Evolutionary conservation across 2,329 filamentous ascomycete species (phyloP), one percentile per base, ranked within the genome.

Genomic region (Claviceps pusilla): DNA sequence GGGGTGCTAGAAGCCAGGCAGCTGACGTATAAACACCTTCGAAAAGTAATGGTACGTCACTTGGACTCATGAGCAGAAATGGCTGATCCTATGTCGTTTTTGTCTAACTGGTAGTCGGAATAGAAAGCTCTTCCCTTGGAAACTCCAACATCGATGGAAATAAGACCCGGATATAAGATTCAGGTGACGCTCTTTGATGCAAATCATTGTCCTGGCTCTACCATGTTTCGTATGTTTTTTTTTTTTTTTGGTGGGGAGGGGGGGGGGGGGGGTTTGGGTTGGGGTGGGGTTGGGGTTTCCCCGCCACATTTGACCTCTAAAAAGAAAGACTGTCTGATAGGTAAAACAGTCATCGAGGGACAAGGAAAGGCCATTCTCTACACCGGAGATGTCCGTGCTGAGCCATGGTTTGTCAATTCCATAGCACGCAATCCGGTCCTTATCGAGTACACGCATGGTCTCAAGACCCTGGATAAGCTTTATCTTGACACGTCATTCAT

Each of bases 401-500:
- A 97, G 63, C 75, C 79, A 4, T 95, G 89, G 86, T 94, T 89
- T 76, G 82, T 96, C 9, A 84, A 86, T 58, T 75, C 80, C 2
- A 70, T 96, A 24, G 72, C 78, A 0, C 78, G 87, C 51, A 84
- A 85, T 58, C 89, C 90, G 0, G 68, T 80, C 19, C 69, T 96
- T 24, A 69, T 94, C 6, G 85, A 89, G 54, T 96, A 91, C 61
- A 77, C 82, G 0, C 70, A 74, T 6, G 81, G 84, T 0, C 65
- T 81, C 29, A 86, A 82, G 61, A 76, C 68, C 0, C 72, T 97
- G 1, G 86, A 95, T 63, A 88, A 79, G 50, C 79, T 97, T 3
- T 96, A 96, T 61, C 78, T 97, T 0, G 91, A 97, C 64, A 95
- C 89, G 0, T 95, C 88, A 0, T 89, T 90, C 54, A 67, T 70